These are phyloP conservation scores for Cystobasidium ongulense DNA, from an alignment of 768 basidiomycete genomes.

Conservation along the genomic window DNA sequence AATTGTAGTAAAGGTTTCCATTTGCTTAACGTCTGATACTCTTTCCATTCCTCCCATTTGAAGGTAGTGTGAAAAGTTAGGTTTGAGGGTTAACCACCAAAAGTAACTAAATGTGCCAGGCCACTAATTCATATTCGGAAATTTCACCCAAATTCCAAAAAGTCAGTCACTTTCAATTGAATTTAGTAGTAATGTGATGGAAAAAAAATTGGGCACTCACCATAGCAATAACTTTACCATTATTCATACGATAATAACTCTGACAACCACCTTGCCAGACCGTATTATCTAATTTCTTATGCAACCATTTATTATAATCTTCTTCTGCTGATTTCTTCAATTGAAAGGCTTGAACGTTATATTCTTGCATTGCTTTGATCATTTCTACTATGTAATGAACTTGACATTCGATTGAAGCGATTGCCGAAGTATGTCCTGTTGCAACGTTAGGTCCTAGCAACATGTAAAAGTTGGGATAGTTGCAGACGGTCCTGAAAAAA, in stretches of 20 bases:
- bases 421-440: constrained; percentile 14
- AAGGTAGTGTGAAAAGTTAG: constrained; percentile 10
- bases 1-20: background rate
- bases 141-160: background rate
- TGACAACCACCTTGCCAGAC: constrained; percentile 32
- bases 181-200: background rate
- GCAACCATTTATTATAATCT: constrained; percentile 24
- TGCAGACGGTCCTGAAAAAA: background rate
- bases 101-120: constrained; percentile 20
- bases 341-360: constrained; percentile 8
- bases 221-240: constrained; percentile 29
- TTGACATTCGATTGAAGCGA: constrained; percentile 26
- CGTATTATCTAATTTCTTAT: constrained; percentile 9
- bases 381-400: constrained; percentile 28
- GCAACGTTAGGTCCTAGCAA: constrained; percentile 33
- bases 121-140: background rate
- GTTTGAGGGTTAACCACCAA: constrained; percentile 15
- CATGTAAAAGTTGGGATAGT: constrained; percentile 28
- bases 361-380: constrained; percentile 12
- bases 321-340: constrained; percentile 26
- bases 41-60: background rate
- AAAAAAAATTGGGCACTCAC: background rate
- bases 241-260: constrained; percentile 19
- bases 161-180: background rate
- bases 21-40: background rate